Evolutionary conservation across 106 monocot species (phyloP).

Genomic region (Dioscorea zingiberensis): DNA sequence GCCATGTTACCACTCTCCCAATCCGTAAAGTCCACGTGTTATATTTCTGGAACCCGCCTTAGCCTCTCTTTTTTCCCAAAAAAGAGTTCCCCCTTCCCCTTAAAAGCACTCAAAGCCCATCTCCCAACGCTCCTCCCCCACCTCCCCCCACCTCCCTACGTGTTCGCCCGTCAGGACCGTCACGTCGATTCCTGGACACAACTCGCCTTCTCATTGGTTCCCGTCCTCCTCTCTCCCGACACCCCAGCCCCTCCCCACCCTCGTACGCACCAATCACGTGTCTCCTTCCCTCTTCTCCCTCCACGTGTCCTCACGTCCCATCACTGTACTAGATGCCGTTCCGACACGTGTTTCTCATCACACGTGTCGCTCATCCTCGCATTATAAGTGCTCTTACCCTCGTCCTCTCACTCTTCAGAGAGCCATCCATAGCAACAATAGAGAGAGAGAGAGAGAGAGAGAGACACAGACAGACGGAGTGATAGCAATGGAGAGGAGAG

Average conservation of each 20-base stretch:
- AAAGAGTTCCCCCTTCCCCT: not conserved
- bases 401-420: not conserved
- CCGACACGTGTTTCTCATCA: not conserved
- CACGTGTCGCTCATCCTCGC: not conserved
- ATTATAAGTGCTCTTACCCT: not conserved
- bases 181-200: not conserved
- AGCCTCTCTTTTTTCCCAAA: not conserved
- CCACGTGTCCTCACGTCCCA: not conserved
- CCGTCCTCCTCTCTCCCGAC: not conserved
- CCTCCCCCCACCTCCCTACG: not conserved
- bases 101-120: too few relatives aligned
- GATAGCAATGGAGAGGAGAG: constrained; percentile 51
- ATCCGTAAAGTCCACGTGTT: not conserved
- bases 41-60: not conserved
- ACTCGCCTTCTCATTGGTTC: not conserved
- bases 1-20: not conserved
- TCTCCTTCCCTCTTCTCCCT: too few relatives aligned
- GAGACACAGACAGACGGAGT: too few relatives aligned
- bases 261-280: constrained; percentile 6
- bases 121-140: too few relatives aligned
- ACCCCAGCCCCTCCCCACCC: not conserved
- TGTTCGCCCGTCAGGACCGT: not conserved
- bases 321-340: not conserved
- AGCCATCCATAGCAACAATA: too few relatives aligned
- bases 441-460: not conserved